Base-by-base conservation (phyloP, 177 flowering plant species). In the Vitis hybrid region DNA sequence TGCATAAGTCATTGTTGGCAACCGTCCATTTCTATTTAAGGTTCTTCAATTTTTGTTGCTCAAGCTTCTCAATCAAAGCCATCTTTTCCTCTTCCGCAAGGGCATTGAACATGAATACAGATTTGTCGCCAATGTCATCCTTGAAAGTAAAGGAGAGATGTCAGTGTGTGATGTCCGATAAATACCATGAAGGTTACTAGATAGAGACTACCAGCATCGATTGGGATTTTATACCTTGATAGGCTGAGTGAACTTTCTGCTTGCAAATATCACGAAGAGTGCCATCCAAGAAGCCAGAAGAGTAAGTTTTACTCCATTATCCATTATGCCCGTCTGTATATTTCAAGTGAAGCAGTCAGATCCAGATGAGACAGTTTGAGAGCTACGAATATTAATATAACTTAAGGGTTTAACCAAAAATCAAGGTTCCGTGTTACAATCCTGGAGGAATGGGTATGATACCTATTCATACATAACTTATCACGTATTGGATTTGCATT, bases 61-160 rank as follows among this genome's bases (percentile, higher is more conserved):
- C 85, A 55, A 92, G 89, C 73, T 87, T 89, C 78, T 82, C 80
- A 44, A 95, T 67, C 77, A 92, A 54, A 65, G 87, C 87, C 53
- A 76, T 69, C 84, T 88, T 90, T 76, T 92, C 90, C 49, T 85
- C 84, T 65, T 94, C 91, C 1, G 93, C 82, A 58, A 92, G 89
- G 49, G 90, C 74, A 69, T 89, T 87, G 82, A 89, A 92, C 66
- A 81, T 86, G 88, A 95, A 95, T 44, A 95, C 90, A 3, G 98
- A 95, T 69, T 92, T 95, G 75, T 92, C 98, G 7, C 97, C 98
- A 57, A 95, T 87, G 71, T 94, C 98, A 79, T 94, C 97, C 98
- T 93, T 70, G 57, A 81, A 62, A 31, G 62, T 7, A 59, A 71
- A 28, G 47, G 59, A 14, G 6, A 61, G 9, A 24, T 24, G 28